These are phyloP conservation scores for Hanseniaspora sp. DNA, from an alignment of 1,139 yeast species.

Conservation along the genomic window DNA sequence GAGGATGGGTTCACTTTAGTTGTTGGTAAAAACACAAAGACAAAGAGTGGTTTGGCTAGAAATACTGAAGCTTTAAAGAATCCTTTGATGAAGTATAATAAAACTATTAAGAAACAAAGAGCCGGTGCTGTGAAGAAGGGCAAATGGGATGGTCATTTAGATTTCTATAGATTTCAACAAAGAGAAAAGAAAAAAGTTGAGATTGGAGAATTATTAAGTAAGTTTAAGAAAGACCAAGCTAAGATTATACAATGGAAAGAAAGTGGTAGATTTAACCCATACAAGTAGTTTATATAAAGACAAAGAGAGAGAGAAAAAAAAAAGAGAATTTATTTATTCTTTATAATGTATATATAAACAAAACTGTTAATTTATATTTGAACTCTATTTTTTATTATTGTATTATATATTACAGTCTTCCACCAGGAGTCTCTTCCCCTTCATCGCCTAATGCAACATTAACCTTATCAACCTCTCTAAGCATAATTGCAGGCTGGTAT, in stretches of 20 bases:
- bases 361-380: not conserved
- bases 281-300: conserved; percentile 33
- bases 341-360: no score
- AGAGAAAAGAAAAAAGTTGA: conserved; percentile 87
- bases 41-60: conserved; percentile 28
- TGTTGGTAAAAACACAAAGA: conserved; percentile 74
- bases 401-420: conserved; percentile 21
- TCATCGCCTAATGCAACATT: conserved; percentile 24
- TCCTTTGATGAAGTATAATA: conserved; percentile 28
- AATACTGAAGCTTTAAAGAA: conserved; percentile 24
- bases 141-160: conserved; percentile 73
- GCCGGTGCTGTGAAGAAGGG: conserved; percentile 34
- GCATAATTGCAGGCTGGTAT: conserved; percentile 84
- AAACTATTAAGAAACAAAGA: conserved; percentile 20
- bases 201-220: conserved; percentile 71
- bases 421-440: conserved; percentile 31
- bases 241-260: conserved; percentile 68
- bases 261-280: conserved; percentile 76
- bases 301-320: no score
- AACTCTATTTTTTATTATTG: not conserved
- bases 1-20: conserved; percentile 91
- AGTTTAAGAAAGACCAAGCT: conserved; percentile 85
- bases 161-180: conserved; percentile 91
- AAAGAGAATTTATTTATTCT: no score
- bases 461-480: conserved; percentile 60